Evolutionary conservation across 257 asterid species (phyloP), one percentile per base, ranked within the genome.

Genomic region (Echites panduratus): DNA sequence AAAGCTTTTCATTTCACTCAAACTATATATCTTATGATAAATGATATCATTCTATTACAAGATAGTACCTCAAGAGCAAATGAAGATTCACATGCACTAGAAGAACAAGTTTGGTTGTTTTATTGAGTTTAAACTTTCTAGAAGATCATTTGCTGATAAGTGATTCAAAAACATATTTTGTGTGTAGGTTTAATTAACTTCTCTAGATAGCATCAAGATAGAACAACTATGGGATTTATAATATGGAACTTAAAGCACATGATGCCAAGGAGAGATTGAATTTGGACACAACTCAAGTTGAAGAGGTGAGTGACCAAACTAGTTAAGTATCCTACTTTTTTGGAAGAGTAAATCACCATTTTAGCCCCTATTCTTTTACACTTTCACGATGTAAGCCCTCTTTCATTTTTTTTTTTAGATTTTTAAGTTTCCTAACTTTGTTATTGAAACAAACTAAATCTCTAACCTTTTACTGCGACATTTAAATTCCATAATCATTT

Each of bases 161-260:
- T 40, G 20, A 6, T 24, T 71, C 64, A n/a, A n/a, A 53, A 68
- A 14, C 66, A n/a, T 24, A 22, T 68, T 71, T 70, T 9, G 76
- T 76, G 61, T 78, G 79, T 80, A 93, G 97, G 87, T 90, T n/a
- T n/a, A n/a, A n/a, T 73, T 89, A 83, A 63, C 86, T 76, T 83
- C 93, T 89, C 32, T 89, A 96, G 98, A 86, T 77, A 9, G 80
- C 81, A 64, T 88, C 96, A 67, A 84, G 93, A 70, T 81, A 80
- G 71, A 88, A 83, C 74, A 87, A 88, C 86, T 87, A 89, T 70
- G 92, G 89, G 73, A 88, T 93, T 75, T 81, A 86, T 72, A 71
- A 45, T 40, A 73, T 90, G 80, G 93, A 89, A 79, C 65, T 71
- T 50, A 89, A 79, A 67, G 93, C 82, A 22, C 70, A 68, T 26